phyloP scores from a whole-genome alignment of 768 basidiomycete genomes.

The Tubosaeta sp. region DNA sequence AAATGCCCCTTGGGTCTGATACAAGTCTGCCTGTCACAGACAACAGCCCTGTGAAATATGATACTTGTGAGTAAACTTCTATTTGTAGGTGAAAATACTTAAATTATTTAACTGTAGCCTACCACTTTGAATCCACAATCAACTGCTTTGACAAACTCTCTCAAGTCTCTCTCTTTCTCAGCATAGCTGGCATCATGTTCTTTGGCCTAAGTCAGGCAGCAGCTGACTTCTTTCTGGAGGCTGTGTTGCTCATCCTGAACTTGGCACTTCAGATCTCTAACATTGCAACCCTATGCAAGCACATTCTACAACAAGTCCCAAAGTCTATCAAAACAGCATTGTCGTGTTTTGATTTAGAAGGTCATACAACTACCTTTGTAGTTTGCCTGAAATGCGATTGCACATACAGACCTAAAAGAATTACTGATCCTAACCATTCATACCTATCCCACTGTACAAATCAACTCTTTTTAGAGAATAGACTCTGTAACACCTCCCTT shows the following conservation, averaged over 20 bases:
- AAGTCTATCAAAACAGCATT: neutral
- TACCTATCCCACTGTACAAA: conserved; percentile 11
- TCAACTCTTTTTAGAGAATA: neutral
- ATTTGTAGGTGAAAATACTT: too few species aligned
- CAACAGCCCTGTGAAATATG: neutral
- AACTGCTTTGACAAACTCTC: conserved; percentile 8
- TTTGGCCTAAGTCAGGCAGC: conserved; percentile 9
- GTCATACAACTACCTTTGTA: neutral
- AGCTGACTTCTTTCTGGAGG: conserved; percentile 16
- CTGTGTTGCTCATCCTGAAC: conserved; percentile 11
- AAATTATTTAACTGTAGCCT: neutral
- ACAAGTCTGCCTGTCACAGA: neutral
- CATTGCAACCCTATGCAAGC: neutral
- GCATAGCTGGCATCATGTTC: conserved; percentile 14
- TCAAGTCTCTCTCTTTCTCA: conserved; percentile 20
- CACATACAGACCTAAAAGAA: neutral
- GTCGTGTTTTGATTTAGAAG: neutral
- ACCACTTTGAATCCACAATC: conserved; percentile 5
- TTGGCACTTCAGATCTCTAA: neutral
- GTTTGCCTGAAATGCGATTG: neutral
- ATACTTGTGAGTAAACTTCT: conserved; percentile 1
- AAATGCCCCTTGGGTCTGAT: neutral
- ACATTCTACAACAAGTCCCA: neutral
- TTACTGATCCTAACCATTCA: neutral
- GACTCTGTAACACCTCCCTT: neutral